Base-by-base conservation (phyloP, 345 rosid genomes). In the Schrenkiella parvula region DNA sequence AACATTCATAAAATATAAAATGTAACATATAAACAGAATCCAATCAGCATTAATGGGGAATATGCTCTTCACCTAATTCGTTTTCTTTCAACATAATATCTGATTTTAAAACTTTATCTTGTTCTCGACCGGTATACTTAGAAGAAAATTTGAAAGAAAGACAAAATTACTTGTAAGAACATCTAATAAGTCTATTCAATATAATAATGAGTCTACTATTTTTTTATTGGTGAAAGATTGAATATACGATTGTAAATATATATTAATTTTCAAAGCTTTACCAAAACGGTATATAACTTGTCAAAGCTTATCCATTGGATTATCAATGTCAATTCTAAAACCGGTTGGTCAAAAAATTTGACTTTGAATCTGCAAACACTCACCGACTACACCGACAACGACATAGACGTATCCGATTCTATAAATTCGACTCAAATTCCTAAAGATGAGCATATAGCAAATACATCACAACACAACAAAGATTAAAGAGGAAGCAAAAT, bases 341-440 rank as follows among this genome's bases (percentile, higher is more conserved):
- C 42, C 26, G 15, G 15, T 21, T 48, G 4, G 68, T 38, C 63
- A 72, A 62, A 32, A 6, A 32, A 48, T 22, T 3, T 51, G 53
- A 39, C 54, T 71, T 62, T 51, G 25, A 61, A 38, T 61, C 0
- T 37, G 8, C 11, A 59, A 47, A 11, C 39, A 17, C 47, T 44
- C 56, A 44, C 25, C 73, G 42, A 69, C 54, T 12, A 19, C 31
- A 70, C 51, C 75, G 34, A 47, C 68, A 48, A 34, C 8, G 65
- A 39, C 31, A 37, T 25, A 25, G 23, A 28, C 50, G 7, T 51
- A 38, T 38, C 34, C 19, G 25, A 22, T 17, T 64, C 70, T 72
- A 72, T 72, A 72, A 32, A 72, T 42, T 3, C 15, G 44, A 64
- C 56, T 28, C 35, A 22, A 31, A 19, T 22, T 32, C 34, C 8